Percentiles rank a stretch among this genome's conserved stretches.
phyloP scores from a whole-genome alignment of 495 filamentous ascomycete species.

The Aspergillus baeticus region DNA sequence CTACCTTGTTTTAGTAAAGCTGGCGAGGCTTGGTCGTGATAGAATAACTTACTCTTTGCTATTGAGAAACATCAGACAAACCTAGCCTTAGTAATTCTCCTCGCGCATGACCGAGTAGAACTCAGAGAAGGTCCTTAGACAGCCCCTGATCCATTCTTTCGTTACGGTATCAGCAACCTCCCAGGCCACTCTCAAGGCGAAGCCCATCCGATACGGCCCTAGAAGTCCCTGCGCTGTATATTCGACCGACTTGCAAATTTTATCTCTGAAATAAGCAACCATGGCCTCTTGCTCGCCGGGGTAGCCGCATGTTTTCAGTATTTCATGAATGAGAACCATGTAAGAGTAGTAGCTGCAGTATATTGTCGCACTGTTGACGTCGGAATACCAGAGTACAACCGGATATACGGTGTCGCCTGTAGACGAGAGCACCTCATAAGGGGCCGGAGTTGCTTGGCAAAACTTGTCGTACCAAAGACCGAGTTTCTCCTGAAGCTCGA shows the following conservation, averaged over 20 bases:
- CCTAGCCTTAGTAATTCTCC: constrained; percentile 15
- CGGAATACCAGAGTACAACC: constrained; percentile 24
- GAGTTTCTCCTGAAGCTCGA: constrained; percentile 26
- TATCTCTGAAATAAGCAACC: constrained; percentile 31
- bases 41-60: neutral
- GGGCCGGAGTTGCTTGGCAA: constrained; percentile 19
- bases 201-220: constrained; percentile 33
- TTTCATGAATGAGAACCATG: constrained; percentile 33
- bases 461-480: constrained; percentile 28
- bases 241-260: constrained; percentile 38
- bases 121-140: constrained; percentile 27
- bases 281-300: constrained; percentile 29
- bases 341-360: constrained; percentile 34
- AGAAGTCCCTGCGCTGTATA: constrained; percentile 29
- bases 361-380: constrained; percentile 25
- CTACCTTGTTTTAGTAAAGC: too few species aligned
- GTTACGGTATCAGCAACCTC: constrained; percentile 29
- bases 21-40: too few species aligned
- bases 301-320: constrained; percentile 24
- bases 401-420: constrained; percentile 26
- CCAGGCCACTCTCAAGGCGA: constrained; percentile 30
- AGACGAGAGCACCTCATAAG: constrained; percentile 21
- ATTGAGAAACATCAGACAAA: neutral
- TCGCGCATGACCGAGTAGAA: constrained; percentile 27
- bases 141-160: constrained; percentile 27